Conservation (phyloP, 2,329 filamentous ascomycete genomes). For the Neofusicoccum ribis region DNA sequence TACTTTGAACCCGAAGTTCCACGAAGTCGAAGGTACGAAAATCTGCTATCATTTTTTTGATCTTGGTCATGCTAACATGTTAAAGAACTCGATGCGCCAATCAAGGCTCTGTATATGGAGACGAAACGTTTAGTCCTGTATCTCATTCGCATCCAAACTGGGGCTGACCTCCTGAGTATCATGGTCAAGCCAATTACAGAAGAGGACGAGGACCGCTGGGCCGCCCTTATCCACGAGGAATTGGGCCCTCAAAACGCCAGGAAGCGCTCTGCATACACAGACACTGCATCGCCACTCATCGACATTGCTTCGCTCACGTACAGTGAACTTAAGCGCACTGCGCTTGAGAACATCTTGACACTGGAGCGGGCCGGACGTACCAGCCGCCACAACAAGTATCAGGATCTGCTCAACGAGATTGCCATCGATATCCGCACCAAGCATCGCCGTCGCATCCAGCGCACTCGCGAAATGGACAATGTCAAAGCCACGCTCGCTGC, state of each 20-base stretch:
- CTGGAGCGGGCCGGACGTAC: slow-evolving; percentile 87
- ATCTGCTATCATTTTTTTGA: background rate
- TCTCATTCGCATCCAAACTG: slow-evolving; percentile 94
- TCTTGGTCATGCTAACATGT: slow-evolving; percentile 26
- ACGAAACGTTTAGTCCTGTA: slow-evolving; percentile 96
- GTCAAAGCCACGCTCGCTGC: slow-evolving; percentile 74
- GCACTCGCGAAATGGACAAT: slow-evolving; percentile 85
- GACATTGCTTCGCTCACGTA: slow-evolving; percentile 91
- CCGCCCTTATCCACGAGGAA: slow-evolving; percentile 77
- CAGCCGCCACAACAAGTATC: slow-evolving; percentile 83
- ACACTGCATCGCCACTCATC: slow-evolving; percentile 59
- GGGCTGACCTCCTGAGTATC: slow-evolving; percentile 89
- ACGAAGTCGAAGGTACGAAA: slow-evolving; percentile 71
- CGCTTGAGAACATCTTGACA: slow-evolving; percentile 88
- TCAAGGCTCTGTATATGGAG: slow-evolving; percentile 95
- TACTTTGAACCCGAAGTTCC: slow-evolving; percentile 84
- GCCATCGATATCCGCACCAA: slow-evolving; percentile 96
- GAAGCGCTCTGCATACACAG: slow-evolving; percentile 74
- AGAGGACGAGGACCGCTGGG: slow-evolving; percentile 91
- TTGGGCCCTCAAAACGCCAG: slow-evolving; percentile 57
- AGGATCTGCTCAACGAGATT: slow-evolving; percentile 97
- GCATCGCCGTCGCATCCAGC: slow-evolving; percentile 86
- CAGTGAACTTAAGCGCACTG: slow-evolving; percentile 86
- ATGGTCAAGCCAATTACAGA: slow-evolving; percentile 83
- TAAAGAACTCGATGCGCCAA: slow-evolving; percentile 81